Evolutionary conservation across 140 eudicot species (phyloP).

Genomic region (Oenanthe javanica): DNA sequence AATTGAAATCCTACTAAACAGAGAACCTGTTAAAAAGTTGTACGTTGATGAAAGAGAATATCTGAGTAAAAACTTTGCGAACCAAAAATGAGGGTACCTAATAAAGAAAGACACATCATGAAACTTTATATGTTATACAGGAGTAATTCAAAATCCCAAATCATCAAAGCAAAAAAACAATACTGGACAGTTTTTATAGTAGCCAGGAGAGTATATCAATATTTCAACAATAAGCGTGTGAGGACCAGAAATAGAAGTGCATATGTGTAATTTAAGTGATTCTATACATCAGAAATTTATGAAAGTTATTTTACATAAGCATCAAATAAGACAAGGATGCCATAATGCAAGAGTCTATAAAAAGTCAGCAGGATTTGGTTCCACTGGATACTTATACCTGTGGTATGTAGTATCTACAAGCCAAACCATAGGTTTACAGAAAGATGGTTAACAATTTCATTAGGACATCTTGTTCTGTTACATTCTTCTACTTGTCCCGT

Average conservation of each 20-base stretch:
- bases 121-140: not conserved
- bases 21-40: conserved; percentile 87
- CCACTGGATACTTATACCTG: too few species aligned
- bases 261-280: not conserved
- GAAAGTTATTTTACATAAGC: too few species aligned
- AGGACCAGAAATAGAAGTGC: not conserved
- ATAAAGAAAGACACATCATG: conserved; percentile 16
- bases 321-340: not conserved
- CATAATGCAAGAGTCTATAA: not conserved
- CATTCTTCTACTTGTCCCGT: not conserved
- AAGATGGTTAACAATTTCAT: not conserved
- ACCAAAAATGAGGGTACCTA: conserved; percentile 86
- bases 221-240: not conserved
- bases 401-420: not conserved
- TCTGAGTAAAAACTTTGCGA: conserved; percentile 81
- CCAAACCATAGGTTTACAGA: not conserved
- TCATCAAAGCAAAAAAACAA: not conserved
- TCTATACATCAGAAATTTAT: not conserved
- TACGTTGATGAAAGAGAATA: conserved; percentile 86
- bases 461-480: not conserved
- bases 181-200: not conserved
- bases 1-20: conserved; percentile 8
- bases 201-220: not conserved
- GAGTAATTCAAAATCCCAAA: not conserved
- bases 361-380: not conserved